Evolutionary conservation across 768 basidiomycete genomes (phyloP).

Genomic region (Suillus occidentalis): DNA sequence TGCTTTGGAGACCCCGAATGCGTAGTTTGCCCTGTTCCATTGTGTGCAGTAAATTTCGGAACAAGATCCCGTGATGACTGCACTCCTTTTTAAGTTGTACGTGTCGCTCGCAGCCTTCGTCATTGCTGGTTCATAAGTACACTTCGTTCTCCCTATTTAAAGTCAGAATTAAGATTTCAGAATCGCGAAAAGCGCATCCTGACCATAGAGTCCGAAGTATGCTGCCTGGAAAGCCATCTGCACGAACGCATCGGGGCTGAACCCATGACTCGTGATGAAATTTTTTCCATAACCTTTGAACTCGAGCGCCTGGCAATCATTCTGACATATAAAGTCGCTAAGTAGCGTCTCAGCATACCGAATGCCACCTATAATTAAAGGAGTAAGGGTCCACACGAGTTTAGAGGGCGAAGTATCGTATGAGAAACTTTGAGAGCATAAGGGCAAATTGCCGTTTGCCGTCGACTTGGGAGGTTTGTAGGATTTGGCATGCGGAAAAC

Average conservation of each 20-base stretch:
- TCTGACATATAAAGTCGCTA: slow-evolving; percentile 96
- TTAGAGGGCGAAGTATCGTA: slow-evolving; percentile 88
- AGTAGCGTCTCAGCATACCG: slow-evolving; percentile 95
- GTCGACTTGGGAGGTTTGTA: slow-evolving; percentile 54
- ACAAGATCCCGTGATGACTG: slow-evolving; percentile 40
- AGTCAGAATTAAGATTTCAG: no score
- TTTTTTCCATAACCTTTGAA: slow-evolving; percentile 93
- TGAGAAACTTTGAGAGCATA: slow-evolving; percentile 3
- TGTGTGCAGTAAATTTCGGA: no score
- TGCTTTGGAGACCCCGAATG: no score
- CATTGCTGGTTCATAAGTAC: no score
- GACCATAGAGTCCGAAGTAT: no score
- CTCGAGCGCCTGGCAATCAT: slow-evolving; percentile 93
- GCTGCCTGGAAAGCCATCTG: slow-evolving; percentile 99
- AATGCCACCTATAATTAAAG: slow-evolving; percentile 82
- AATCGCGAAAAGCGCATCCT: no score
- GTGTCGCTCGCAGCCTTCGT: slow-evolving; percentile 84
- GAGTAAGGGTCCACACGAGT: slow-evolving; percentile 89
- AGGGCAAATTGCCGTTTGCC: slow-evolving; percentile 19
- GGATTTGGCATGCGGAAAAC: slow-evolving; percentile 75
- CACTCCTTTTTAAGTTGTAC: slow-evolving; percentile 86
- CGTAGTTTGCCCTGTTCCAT: no score
- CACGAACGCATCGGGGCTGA: slow-evolving; percentile 97
- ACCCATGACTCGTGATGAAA: slow-evolving; percentile 94
- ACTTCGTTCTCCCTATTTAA: no score